A percentile compares a stretch with the other conserved stretches of the same genome.
Conservation (phyloP, 208 protist genomes). For the Crithidia bombi region DNA sequence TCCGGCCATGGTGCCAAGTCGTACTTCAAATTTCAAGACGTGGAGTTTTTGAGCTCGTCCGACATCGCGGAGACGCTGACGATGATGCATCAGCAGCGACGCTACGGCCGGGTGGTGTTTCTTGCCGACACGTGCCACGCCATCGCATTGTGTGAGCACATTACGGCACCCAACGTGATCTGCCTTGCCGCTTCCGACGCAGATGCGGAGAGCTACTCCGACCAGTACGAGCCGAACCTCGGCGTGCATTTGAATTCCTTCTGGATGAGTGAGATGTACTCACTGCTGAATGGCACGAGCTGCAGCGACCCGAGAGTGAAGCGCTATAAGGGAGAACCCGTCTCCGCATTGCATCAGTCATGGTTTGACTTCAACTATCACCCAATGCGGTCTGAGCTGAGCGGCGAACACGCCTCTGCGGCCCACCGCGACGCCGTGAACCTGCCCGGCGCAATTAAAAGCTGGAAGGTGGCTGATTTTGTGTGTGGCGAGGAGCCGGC, state of each 20-base stretch:
- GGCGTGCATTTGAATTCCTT: slow-evolving; percentile 90
- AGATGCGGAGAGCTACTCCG: slow-evolving; percentile 71
- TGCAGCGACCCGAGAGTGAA: slow-evolving; percentile 37
- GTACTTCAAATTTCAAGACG: slow-evolving; percentile 98
- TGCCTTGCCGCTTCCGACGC: slow-evolving; percentile 72
- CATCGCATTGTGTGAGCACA: slow-evolving; percentile 82
- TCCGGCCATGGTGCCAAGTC: slow-evolving; percentile 96
- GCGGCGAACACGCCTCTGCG: slow-evolving; percentile 25
- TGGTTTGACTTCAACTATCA: slow-evolving; percentile 74
- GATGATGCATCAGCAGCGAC: slow-evolving; percentile 94
- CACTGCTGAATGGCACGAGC: slow-evolving; percentile 63
- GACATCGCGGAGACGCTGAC: slow-evolving; percentile 95
- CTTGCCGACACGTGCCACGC: slow-evolving; percentile 98
- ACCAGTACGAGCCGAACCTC: slow-evolving; percentile 68
- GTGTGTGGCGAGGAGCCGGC: slow-evolving; percentile 42
- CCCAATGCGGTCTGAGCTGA: slow-evolving; percentile 24
- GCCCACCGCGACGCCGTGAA: slow-evolving; percentile 72
- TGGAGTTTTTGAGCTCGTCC: slow-evolving; percentile 85
- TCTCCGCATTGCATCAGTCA: slow-evolving; percentile 55
- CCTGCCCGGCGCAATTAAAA: slow-evolving; percentile 40
- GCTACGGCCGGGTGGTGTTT: slow-evolving; percentile 94
- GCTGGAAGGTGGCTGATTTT: slow-evolving; percentile 79
- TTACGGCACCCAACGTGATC: slow-evolving; percentile 83
- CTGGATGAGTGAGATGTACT: slow-evolving; percentile 91
- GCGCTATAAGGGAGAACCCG: slow-evolving; percentile 8